A percentile compares a stretch with the other conserved stretches of the same genome.
phyloP scores from a whole-genome alignment of 257 asterid species.

The Solanum pinnatisectum region DNA sequence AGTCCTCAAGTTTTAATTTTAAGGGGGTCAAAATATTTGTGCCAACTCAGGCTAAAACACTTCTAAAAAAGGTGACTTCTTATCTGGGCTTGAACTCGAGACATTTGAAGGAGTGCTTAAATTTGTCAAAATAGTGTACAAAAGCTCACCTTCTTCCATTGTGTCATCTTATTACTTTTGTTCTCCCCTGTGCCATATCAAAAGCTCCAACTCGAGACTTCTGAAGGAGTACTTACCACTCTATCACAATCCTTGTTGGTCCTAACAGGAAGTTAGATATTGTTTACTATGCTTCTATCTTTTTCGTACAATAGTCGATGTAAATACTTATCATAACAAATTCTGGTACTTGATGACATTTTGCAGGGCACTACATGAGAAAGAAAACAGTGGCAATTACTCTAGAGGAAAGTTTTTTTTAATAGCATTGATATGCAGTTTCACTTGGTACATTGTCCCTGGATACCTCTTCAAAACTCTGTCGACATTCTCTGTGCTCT shows the following conservation, averaged over 20 bases:
- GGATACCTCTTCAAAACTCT: conserved; percentile 37
- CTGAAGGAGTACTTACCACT: background rate
- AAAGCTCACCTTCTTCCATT: background rate
- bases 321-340: background rate
- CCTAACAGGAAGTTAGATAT: background rate
- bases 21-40: background rate
- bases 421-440: conserved; percentile 41
- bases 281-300: background rate
- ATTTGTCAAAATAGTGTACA: background rate
- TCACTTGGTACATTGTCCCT: conserved; percentile 49
- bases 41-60: background rate
- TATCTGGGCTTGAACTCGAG: background rate
- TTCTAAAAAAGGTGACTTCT: too few relatives aligned
- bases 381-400: conserved; percentile 8
- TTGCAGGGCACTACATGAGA: conserved; percentile 66
- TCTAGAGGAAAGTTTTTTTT: conserved; percentile 52
- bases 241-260: background rate
- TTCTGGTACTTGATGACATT: background rate
- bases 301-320: background rate
- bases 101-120: background rate
- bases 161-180: background rate
- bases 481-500: conserved; percentile 39
- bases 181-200: background rate
- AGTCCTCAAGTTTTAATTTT: background rate
- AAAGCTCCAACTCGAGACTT: too few relatives aligned